Evolutionary conservation across 2,329 filamentous ascomycete genomes (phyloP), one percentile per base, ranked within the genome.

Genomic region (Aspergillus terreus): DNA sequence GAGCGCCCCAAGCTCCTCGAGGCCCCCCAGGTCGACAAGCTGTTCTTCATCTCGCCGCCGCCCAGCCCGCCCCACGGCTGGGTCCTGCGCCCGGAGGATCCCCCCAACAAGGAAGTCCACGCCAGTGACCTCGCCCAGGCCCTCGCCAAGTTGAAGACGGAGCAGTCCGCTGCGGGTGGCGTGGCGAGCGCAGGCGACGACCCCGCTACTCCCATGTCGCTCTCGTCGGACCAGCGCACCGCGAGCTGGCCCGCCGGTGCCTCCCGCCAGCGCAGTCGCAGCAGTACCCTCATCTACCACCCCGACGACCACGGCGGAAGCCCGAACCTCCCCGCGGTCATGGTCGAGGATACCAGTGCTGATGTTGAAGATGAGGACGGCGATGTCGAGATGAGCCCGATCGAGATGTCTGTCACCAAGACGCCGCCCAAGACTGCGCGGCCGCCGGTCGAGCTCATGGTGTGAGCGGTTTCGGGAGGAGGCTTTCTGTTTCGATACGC

Each of bases 41-140:
- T 85, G 42, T 85, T 86, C 76, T 86, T 86, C 69, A 86, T 86
- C 68, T 79, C 75, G 42, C 83, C 83, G 47, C 83, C 83, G 11
- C 83, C 83, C 0, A 79, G 75, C 53, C 83, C 83, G 43, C 83
- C 83, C 2, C 80, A 83, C 65, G 83, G 83, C 44, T 86, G 83
- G 83, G 80, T 82, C 65, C 76, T 82, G 72, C 76, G 78, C 54
- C 76, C 80, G 51, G 83, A 86, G 63, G 83, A 82, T 23, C 80
- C 83, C 10, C 83, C 83, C 5, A 86, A 86, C 68, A 85, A 82
- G 67, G 78, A 84, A 51, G 82, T 84, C 7, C 82, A 85, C 60
- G 82, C 83, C 0, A 78, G 79, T 49, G 83, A 86, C 62, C 71
- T 86, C 38, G 81, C 80, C 0, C 65, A 70, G 2, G 83, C 83